Evolutionary conservation across 2,329 filamentous ascomycete species (phyloP), one percentile per base, ranked within the genome.

Genomic region (Apiospora aurea): DNA sequence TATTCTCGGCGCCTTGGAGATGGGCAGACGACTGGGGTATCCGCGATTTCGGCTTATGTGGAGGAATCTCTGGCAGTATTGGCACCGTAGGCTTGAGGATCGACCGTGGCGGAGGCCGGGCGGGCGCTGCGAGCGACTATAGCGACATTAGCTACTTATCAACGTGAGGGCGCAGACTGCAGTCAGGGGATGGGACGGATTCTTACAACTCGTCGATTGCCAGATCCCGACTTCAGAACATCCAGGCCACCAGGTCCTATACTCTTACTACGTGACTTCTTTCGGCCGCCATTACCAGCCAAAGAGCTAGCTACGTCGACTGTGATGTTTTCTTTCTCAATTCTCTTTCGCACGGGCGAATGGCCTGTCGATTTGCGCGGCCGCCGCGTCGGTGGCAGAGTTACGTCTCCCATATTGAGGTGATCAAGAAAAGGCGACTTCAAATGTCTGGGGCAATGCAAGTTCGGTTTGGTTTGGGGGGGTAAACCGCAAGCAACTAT

Each of bases 201-300:
- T 64, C 86, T 79, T 88, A 96, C 94, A 85, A 94, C 93, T 81
- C 93, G 90, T 77, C 93, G 87, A 81, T 97, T 97, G 46, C 93
- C 94, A 78, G 87, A 89, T 64, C 88, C 89, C 78, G 92, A 88
- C 81, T 93, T 95, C 71, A 97, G 87, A 72, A 92, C 92, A 85
- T 97, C 95, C 66, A 97, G 83, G 38, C 95, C 95, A 69, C 96
- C 96, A 21, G 96, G 96, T 2, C 96, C 96, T 76, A 99, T 92
- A 83, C 96, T 98, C 86, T 98, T 98, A 83, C 96, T 98, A 75
- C 96, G 91, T 72, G 92, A 93, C 83, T 95, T 96, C 84, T 88
- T 88, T 74, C 87, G 85, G 78, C 82, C 74, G 72, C 75, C 78
- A 76, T 80, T 86, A 72, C 85, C 85, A 43, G 85, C 86, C 75